Conservation (phyloP, 306 rosid species). For the Quercus engelmannii region DNA sequence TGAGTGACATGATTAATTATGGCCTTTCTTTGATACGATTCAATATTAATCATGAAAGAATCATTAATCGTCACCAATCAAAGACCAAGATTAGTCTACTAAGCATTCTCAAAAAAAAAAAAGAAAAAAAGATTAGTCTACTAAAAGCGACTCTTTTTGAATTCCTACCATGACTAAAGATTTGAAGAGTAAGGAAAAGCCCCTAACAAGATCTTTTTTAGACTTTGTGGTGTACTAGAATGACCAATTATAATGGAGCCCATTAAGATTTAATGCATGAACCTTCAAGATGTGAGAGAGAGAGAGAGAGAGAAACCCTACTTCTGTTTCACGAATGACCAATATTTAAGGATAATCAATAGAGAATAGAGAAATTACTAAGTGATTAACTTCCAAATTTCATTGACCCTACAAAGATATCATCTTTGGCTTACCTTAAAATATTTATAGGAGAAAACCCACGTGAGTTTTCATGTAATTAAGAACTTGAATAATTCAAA, state of each 20-base stretch:
- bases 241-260: constrained; percentile 10
- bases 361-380: no score
- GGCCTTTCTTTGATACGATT: neutral
- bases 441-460: neutral
- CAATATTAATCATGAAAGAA: neutral
- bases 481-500: neutral
- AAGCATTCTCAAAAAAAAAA: no score
- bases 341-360: no score
- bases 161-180: neutral
- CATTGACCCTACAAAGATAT: neutral
- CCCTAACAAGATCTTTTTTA: neutral
- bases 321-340: no score
- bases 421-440: neutral
- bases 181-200: neutral
- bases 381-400: neutral
- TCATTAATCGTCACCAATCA: neutral
- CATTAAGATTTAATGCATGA: constrained; percentile 30
- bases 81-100: neutral
- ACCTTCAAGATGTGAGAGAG: constrained; percentile 1
- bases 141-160: no score
- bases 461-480: neutral
- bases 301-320: no score
- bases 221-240: neutral
- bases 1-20: neutral
- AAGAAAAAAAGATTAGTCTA: no score